Evolutionary conservation across 2,329 filamentous ascomycete genomes (phyloP), one percentile per base, ranked within the genome.

Genomic region (Colletotrichum somersetense): DNA sequence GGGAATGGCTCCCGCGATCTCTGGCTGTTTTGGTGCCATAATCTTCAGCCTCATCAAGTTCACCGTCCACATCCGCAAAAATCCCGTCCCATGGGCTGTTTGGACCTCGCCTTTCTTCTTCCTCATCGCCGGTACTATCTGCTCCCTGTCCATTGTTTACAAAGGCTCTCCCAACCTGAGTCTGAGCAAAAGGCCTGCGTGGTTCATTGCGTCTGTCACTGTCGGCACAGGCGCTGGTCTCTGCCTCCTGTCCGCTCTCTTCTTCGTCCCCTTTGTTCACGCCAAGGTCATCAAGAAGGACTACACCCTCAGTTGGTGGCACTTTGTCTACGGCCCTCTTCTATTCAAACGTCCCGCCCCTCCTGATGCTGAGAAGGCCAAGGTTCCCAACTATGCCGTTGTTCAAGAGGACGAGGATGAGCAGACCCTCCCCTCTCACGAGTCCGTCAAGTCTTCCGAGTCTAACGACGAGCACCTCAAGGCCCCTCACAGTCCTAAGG

Each of bases 71-170:
- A 80, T 92, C 74, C 91, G 92, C 80, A 90, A 87, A 81, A 90
- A 93, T 81, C 92, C 92, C 7, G 86, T 93, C 2, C 87, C 85
- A 8, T 93, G 91, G 91, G 92, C 92, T 35, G 88, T 95, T 66
- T 94, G 86, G 83, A 91, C 88, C 63, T 91, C 91, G 1, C 93
- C 92, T 12, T 89, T 92, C 83, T 95, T 91, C 84, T 95, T 95
- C 87, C 89, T 94, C 67, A 88, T 95, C 71, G 91, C 92, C 67
- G 91, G 87, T 67, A 93, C 91, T 71, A 83, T 95, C 77, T 93
- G 92, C 83, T 92, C 92, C 0, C 86, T 95, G 6, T 93, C 91
- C 55, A 90, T 95, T 76, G 92, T 95, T 76, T 94, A 93, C 88
- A 94, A 95, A 86, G 92, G 92, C 42, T 93, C 92, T 12, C 92